Conservation (phyloP, 2,329 filamentous ascomycete species). For the Drechslerella stenobrocha region DNA sequence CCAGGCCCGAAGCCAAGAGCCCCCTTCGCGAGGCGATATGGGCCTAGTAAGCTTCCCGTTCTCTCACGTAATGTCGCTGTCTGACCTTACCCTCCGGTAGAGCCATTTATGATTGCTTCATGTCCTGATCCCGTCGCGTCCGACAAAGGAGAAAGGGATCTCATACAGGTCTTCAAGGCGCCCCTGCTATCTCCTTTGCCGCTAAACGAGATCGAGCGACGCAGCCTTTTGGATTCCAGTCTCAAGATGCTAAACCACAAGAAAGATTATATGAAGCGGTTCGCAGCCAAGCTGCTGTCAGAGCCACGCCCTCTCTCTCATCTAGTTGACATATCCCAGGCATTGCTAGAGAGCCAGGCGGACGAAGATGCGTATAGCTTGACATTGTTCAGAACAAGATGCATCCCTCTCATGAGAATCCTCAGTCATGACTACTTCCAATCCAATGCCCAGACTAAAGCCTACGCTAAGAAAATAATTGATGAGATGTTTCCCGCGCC, state of each 20-base stretch:
- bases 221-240: constrained; percentile 19
- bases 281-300: constrained; percentile 14
- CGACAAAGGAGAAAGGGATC: constrained; percentile 18
- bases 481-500: neutral
- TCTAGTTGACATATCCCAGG: constrained; percentile 13
- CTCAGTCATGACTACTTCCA: constrained; percentile 14
- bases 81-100: no score
- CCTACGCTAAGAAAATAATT: constrained; percentile 1
- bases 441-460: neutral
- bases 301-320: constrained; percentile 16
- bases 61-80: no score
- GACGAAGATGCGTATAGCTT: constrained; percentile 5
- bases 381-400: constrained; percentile 18
- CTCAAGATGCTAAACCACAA: constrained; percentile 16
- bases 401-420: constrained; percentile 22
- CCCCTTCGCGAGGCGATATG: no score
- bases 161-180: constrained; percentile 15
- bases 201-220: constrained; percentile 19
- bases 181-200: constrained; percentile 4
- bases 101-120: neutral
- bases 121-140: constrained; percentile 11
- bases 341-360: neutral
- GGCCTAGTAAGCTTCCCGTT: no score
- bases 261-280: constrained; percentile 19
- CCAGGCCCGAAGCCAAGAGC: no score